Conservation (phyloP, 345 rosid genomes). For the Lepidium didymum region DNA sequence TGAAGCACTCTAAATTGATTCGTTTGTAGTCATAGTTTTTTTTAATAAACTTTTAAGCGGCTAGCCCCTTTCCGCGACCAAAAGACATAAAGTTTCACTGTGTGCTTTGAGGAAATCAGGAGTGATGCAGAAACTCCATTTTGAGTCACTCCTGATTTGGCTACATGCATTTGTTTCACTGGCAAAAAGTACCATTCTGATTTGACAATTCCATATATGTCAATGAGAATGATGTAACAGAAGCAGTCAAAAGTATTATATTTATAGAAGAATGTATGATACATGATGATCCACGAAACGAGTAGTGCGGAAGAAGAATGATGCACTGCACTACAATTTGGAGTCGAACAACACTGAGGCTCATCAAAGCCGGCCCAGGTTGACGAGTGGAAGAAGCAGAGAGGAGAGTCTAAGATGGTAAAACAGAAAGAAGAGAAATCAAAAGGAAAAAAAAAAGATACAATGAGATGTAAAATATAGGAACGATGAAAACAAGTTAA, state of each 20-base stretch:
- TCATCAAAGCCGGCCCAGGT: constrained; percentile 28
- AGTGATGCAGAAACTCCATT: no score
- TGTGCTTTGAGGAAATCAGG: no score
- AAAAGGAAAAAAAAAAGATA: background rate
- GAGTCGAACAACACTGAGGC: constrained; percentile 29
- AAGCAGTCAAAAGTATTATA: background rate
- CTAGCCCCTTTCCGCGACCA: no score
- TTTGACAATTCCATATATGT: background rate
- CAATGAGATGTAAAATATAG: background rate
- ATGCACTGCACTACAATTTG: constrained; percentile 21
- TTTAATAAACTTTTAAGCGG: no score
- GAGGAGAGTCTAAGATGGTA: constrained; percentile 3
- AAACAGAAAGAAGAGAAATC: background rate
- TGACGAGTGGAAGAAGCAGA: constrained; percentile 14
- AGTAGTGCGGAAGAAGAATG: background rate
- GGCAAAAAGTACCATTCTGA: background rate
- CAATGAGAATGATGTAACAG: background rate
- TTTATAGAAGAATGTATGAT: constrained; percentile 28
- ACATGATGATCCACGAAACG: constrained; percentile 23
- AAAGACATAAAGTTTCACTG: no score
- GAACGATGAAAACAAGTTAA: constrained; percentile 13
- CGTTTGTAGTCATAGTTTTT: no score
- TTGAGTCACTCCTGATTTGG: no score
- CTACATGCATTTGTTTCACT: background rate
- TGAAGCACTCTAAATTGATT: no score